Base-by-base conservation (phyloP, 768 basidiomycete genomes). In the Mycena polygramma region DNA sequence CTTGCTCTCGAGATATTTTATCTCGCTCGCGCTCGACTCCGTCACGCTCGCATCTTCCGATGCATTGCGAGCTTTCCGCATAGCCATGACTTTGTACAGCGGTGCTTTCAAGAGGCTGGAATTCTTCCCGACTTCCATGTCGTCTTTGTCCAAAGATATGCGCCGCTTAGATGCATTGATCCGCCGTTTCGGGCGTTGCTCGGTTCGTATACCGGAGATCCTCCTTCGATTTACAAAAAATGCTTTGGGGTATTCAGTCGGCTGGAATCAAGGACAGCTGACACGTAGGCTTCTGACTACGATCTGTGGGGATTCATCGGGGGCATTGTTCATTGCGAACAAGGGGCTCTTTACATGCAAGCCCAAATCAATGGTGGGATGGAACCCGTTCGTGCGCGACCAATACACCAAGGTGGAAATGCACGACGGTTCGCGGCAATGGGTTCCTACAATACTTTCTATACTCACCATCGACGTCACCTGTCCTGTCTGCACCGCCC, bases 391-490 rank as follows among this genome's bases (percentile, higher is more conserved):
- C 20, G 43, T 59, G 3, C 57, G 64, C 22, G 60, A 66, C 6
- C 43, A 0, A n/a, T 66, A 62, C 35, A 11, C 7, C n/a, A 66
- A 63, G 22, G 22, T 57, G 43, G 6, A 20, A 24, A 61, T 71
- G 64, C 70, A 71, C 59, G 70, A 71, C 48, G 59, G 64, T 7
- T 57, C 70, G 36, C 51, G 60, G 0, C 70, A 71, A 37, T 71
- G 70, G 70, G 70, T 66, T 1, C 64, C 70, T 20, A 37, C 70
- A 20, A 71, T 66, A 26, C 57, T 52, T 8, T 61, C 64, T 4
- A 48, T 71, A 0, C 11, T 30, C 3, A 37, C 64, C 2, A 57
- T 71, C 53, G 24, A 66, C 20, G 17, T 61, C 30, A 37, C 30
- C 1, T 52, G 66, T 36, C 64, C 70, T 6, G 48, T 71, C 15